Conservation (phyloP, 768 basidiomycete genomes). For the Boletus vinaceobasis region DNA sequence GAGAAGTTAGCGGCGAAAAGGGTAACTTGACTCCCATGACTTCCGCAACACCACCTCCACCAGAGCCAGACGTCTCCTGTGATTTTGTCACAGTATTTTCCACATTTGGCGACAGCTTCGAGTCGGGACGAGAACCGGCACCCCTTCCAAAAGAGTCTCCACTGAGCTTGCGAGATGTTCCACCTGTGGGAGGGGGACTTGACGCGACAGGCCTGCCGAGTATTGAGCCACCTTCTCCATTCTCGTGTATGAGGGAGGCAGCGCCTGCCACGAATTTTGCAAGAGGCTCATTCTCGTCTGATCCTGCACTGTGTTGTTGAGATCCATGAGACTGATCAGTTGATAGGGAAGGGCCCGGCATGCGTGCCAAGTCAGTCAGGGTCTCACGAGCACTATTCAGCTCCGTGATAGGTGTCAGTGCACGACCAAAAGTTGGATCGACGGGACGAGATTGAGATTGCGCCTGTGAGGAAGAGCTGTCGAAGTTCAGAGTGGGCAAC, state of each 20-base stretch:
- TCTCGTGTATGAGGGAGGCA: conserved; percentile 20
- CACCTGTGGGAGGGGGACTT: conserved; percentile 27
- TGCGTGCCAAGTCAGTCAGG: conserved; percentile 13
- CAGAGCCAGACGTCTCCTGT: conserved; percentile 15
- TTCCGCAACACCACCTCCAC: conserved; percentile 18
- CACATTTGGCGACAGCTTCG: conserved; percentile 33
- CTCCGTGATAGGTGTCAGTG: conserved; percentile 70
- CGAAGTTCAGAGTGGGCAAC: conserved; percentile 60
- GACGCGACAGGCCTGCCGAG: conserved; percentile 17
- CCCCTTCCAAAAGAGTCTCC: conserved; percentile 33
- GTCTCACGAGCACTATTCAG: conserved; percentile 33
- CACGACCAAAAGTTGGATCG: conserved; percentile 27
- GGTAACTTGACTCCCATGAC: conserved; percentile 31
- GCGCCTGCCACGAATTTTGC: conserved; percentile 12
- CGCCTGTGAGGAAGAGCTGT: conserved; percentile 17
- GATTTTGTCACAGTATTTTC: conserved; percentile 20
- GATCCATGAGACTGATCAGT: conserved; percentile 15
- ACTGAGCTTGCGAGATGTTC: conserved; percentile 30
- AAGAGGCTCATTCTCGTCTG: conserved; percentile 28
- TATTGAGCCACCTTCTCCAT: conserved; percentile 12
- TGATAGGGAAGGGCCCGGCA: conserved; percentile 15
- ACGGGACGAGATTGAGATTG: conserved; percentile 12
- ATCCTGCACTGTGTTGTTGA: conserved; percentile 16
- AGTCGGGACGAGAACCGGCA: conserved; percentile 37
- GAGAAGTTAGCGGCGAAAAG: conserved; percentile 29